Base-by-base conservation (phyloP, 441 rosid genomes). In the Gossypium schwendimanii region DNA sequence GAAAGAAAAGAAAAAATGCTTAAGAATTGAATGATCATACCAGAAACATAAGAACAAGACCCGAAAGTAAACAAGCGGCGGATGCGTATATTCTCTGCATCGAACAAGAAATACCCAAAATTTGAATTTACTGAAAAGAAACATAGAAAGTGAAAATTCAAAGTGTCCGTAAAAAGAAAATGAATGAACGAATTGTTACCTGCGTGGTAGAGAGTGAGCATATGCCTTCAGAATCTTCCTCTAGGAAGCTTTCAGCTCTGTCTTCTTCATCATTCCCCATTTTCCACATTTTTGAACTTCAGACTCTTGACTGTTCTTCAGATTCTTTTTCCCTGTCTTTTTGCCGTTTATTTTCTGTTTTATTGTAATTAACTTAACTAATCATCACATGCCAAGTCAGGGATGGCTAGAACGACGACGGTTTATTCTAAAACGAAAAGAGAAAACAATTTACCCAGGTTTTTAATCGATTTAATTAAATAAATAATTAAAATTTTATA, bases 81-180 rank as follows among this genome's bases (percentile, higher is more conserved):
- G 87, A 92, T 49, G 80, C 91, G 78, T 84, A 89, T 86, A 89
- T 76, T 79, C 93, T 89, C 96, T 90, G 87, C 75, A 58, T 65
- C 61, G 65, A 33, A 10, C n/a, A 69, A 76, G 54, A 60, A 69
- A 72, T 57, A 58, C 66, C 63, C 69, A 65, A 20, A 73, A 21
- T 10, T 9, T 45, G 12, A 57, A 20, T 26, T 28, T 12, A 68
- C 24, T 14, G 24, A 55, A 21, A 26, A 45, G 70, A 67, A 72
- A 67, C 9, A 49, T 20, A 12, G 36, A 47, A 44, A 59, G 3
- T 7, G 33, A 39, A 64, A 64, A 1, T 53, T 60, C 20, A 54
- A 55, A 69, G 63, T 31, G 66, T 47, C 52, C 2, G 33, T 4
- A 47, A 55, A 21, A 20, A 10, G 1, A 15, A 50, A 50, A 52